Evolutionary conservation across 441 rosid species (phyloP).

Genomic region (Gossypium lobatum): DNA sequence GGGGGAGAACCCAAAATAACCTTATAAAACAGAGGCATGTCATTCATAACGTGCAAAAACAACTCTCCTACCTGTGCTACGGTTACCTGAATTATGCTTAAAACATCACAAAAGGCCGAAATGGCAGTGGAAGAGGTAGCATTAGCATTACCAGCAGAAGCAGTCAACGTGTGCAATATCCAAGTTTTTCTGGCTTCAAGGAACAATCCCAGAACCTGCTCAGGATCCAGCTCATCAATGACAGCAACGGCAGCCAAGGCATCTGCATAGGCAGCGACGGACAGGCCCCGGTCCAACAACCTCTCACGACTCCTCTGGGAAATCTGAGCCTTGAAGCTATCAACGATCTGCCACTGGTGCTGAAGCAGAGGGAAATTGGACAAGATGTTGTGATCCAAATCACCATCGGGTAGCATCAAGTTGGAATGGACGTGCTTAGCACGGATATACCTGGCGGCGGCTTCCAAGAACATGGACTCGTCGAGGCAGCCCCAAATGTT

Average conservation of each 20-base stretch:
- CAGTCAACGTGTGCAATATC: conserved; percentile 57
- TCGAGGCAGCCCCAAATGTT: conserved; percentile 98
- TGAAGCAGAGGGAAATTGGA: conserved; percentile 79
- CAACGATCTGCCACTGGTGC: conserved; percentile 98
- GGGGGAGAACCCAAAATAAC: conserved; percentile 83
- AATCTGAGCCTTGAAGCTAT: conserved; percentile 90
- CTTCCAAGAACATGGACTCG: conserved; percentile 85
- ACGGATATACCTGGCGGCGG: conserved; percentile 81
- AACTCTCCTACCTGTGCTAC: conserved; percentile 86
- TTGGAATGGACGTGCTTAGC: conserved; percentile 79
- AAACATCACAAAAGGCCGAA: conserved; percentile 60
- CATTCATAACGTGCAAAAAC: conserved; percentile 83
- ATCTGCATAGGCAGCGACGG: conserved; percentile 64
- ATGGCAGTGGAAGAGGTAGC: conserved; percentile 35
- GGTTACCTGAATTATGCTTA: conserved; percentile 69
- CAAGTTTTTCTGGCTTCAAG: conserved; percentile 72
- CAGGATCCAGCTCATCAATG: conserved; percentile 73
- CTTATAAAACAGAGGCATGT: conserved; percentile 84
- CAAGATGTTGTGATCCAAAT: conserved; percentile 46
- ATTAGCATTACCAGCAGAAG: conserved; percentile 31
- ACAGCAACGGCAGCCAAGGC: conserved; percentile 84
- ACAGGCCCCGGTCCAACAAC: conserved; percentile 62
- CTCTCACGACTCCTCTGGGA: conserved; percentile 89
- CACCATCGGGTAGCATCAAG: conserved; percentile 27
- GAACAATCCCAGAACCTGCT: conserved; percentile 61